phyloP scores from a whole-genome alignment of 2,329 filamentous ascomycete genomes.

The Fusarium aywerte region DNA sequence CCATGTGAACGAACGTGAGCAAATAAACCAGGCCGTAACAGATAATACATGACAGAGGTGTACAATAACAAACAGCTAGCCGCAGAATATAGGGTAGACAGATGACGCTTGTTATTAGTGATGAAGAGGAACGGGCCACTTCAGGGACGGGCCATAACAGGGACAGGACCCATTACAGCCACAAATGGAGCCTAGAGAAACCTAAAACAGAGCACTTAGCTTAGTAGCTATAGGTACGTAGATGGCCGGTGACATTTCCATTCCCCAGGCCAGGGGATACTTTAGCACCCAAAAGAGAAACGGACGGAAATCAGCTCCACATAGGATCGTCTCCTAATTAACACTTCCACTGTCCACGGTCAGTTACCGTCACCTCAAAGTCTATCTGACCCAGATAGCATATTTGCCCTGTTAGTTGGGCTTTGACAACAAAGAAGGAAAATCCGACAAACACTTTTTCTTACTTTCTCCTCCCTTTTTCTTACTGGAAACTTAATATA shows the following conservation, averaged over 20 bases:
- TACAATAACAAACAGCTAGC: not conserved
- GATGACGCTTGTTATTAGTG: not conserved
- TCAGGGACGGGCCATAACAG: not conserved
- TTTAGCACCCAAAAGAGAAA: not conserved
- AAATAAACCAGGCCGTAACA: not conserved
- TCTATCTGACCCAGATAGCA: no score
- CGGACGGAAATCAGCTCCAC: not conserved
- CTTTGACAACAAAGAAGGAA: conserved; percentile 10
- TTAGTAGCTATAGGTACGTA: conserved; percentile 5
- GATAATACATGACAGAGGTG: not conserved
- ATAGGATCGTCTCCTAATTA: conserved; percentile 3
- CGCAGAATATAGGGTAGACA: not conserved
- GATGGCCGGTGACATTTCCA: conserved; percentile 2
- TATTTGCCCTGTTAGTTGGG: not conserved
- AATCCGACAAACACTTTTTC: not conserved
- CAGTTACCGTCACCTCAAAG: not conserved
- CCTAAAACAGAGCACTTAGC: conserved; percentile 5
- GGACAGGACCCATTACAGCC: not conserved
- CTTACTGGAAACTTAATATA: not conserved
- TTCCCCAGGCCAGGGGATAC: not conserved
- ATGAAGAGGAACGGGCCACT: not conserved
- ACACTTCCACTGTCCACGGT: not conserved
- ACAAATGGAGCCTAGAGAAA: conserved; percentile 16
- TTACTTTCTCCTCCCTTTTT: not conserved
- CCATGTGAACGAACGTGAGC: no score